A percentile compares a stretch with the other conserved stretches of the same genome.
Evolutionary conservation across 2,329 filamentous ascomycete genomes (phyloP).

Genomic region (Sordariomycetes sp.): DNA sequence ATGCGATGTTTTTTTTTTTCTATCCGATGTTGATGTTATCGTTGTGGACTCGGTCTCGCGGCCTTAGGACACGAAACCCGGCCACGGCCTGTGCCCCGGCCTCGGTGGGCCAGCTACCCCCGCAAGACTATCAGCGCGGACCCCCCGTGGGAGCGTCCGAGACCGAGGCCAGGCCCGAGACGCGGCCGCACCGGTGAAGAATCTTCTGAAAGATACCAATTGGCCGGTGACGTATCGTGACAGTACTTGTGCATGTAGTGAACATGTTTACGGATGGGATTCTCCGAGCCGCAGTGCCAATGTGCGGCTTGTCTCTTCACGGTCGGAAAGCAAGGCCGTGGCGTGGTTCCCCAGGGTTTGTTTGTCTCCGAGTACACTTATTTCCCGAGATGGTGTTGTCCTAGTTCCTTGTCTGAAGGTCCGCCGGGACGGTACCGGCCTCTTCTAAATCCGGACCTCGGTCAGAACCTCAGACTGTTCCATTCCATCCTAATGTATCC

Average conservation of each 20-base stretch:
- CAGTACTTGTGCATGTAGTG: too few species aligned
- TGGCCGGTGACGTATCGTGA: neutral
- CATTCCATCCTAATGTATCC: neutral
- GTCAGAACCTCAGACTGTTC: too few species aligned
- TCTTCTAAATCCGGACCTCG: neutral
- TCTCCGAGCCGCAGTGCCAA: neutral
- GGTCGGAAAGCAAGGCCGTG: neutral
- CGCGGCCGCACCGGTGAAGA: neutral
- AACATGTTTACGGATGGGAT: neutral
- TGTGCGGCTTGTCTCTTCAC: neutral
- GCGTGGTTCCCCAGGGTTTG: neutral
- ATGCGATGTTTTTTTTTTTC: neutral
- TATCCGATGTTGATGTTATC: neutral
- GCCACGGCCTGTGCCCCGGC: neutral
- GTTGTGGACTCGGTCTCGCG: neutral
- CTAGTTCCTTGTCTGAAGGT: neutral
- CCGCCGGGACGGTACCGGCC: neutral
- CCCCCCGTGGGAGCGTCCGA: neutral
- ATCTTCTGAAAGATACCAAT: neutral
- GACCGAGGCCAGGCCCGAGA: neutral
- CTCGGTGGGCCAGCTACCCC: neutral
- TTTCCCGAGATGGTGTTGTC: neutral
- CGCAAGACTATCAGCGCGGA: neutral
- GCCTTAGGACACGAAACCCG: neutral
- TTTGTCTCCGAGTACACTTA: neutral